These are phyloP conservation scores for Musa itinerans DNA, from an alignment of 176 grass and related monocot genomes.

Conservation along the genomic window DNA sequence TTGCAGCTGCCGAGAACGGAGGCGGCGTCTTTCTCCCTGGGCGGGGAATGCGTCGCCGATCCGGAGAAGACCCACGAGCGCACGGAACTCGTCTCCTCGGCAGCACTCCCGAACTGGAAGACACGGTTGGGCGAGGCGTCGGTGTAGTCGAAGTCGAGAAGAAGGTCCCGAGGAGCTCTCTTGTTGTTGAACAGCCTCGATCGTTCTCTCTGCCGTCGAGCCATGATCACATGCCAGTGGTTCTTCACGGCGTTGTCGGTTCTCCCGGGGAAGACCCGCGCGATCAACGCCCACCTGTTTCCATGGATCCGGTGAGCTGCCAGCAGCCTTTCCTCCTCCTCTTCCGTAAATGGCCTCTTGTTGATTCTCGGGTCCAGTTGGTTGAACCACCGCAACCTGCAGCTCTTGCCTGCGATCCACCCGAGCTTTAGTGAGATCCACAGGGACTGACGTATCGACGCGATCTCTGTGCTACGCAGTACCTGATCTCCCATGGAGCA, in stretches of 20 bases:
- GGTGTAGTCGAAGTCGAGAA: not conserved
- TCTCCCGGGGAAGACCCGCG: constrained; percentile 10
- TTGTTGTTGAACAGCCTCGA: constrained; percentile 1
- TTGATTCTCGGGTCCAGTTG: constrained; percentile 21
- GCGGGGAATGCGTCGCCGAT: no score
- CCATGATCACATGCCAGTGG: constrained; percentile 23
- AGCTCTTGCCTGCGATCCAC: constrained; percentile 14
- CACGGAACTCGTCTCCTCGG: no score
- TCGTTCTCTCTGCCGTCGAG: constrained; percentile 8
- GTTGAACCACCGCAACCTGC: constrained; percentile 24
- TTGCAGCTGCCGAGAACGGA: no score
- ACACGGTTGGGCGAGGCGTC: not conserved
- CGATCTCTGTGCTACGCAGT: no score
- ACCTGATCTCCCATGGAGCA: constrained; percentile 23
- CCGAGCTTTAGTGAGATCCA: not conserved
- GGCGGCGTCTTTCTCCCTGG: no score
- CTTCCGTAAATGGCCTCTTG: constrained; percentile 22
- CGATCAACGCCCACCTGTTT: constrained; percentile 22
- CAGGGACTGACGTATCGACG: no score
- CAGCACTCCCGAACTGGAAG: not conserved
- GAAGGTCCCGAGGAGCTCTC: not conserved
- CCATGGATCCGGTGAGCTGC: constrained; percentile 16
- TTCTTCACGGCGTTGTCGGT: constrained; percentile 26
- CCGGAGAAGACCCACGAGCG: no score
- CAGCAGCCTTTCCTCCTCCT: constrained; percentile 21